Base-by-base conservation (phyloP, 2,329 filamentous ascomycete genomes). In the Alternaria longipes region DNA sequence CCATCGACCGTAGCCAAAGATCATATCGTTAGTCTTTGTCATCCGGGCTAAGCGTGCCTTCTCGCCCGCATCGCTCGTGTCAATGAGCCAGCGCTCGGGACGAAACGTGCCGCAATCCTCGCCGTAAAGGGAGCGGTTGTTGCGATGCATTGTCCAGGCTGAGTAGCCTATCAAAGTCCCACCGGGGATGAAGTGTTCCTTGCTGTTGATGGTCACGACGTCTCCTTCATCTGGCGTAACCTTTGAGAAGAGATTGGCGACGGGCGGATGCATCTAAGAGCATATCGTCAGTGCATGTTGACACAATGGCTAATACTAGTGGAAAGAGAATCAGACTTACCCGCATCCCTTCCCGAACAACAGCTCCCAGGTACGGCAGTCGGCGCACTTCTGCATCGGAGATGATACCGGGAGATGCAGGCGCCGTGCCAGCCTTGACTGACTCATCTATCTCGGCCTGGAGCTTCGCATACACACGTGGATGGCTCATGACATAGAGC, bases 401-500 rank as follows among this genome's bases (percentile, higher is more conserved):
- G 65, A 88, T 84, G 34, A 86, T 76, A 7, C 59, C 62, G 24
- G 67, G 60, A 26, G 58, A 60, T 7, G 84, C 75, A 4, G 54
- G 54, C n/a, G 58, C 54, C n/a, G 69, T 68, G 54, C 82, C 74
- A 11, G 73, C 66, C 11, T 74, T 72, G 59, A 82, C 71, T 0
- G 80, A 81, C 6, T 63, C 64, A 63, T 80, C 77, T 8, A 85
- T 81, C 63, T 88, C 84, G 0, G 61, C 74, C 5, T 81, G 81
- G 0, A 89, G 75, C 3, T 74, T 82, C 4, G 65, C 57, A 58
- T 83, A 80, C 0, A 86, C 81, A 1, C 76, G 77, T 0, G 84
- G 83, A 24, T 81, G 83, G n/a, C 81, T 84, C 22, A 84, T 81
- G 56, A 88, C 71, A 68, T 85, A 81, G 22, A 88, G 80, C 56